Evolutionary conservation across 169 alveolate species (phyloP).

Genomic region (Blepharisma undulans): DNA sequence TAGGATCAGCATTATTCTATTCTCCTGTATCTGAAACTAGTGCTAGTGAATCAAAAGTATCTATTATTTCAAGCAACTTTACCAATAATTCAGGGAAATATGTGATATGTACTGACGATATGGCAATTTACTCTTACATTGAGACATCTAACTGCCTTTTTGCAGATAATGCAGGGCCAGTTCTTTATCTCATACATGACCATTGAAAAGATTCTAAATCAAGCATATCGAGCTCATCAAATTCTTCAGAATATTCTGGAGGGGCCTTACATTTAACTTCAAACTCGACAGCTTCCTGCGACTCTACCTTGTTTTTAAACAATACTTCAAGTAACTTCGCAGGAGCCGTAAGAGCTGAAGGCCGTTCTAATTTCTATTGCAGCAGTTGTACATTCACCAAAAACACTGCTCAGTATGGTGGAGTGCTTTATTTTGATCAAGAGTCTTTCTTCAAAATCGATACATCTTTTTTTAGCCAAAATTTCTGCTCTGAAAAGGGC

Average conservation of each 20-base stretch:
- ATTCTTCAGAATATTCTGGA: background rate
- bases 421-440: background rate
- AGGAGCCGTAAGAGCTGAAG: background rate
- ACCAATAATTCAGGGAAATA: background rate
- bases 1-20: background rate
- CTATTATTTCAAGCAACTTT: background rate
- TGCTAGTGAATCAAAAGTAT: background rate
- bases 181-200: background rate
- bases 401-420: background rate
- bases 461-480: background rate
- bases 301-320: background rate
- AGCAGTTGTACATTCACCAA: background rate
- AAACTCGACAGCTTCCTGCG: background rate
- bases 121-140: background rate
- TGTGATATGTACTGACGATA: background rate
- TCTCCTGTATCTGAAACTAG: background rate
- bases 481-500: background rate
- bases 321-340: background rate
- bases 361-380: background rate
- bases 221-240: background rate
- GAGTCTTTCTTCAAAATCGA: background rate
- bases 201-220: background rate
- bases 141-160: background rate
- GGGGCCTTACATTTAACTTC: background rate
- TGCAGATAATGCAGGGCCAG: background rate